Base-by-base conservation (phyloP, 2,329 filamentous ascomycete species). In the Epichloe aotearoae region DNA sequence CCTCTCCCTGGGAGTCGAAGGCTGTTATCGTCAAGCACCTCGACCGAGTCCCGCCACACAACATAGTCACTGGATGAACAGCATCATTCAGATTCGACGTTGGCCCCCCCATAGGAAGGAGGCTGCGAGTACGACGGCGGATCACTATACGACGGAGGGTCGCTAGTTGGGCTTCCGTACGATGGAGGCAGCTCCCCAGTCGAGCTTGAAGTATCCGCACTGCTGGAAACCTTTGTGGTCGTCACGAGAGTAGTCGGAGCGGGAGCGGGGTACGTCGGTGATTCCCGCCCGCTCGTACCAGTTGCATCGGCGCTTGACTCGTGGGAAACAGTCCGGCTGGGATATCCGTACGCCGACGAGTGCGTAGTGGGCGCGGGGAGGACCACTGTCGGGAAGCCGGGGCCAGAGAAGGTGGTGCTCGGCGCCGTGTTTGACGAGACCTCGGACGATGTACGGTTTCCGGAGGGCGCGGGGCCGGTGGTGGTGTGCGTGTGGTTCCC, bases 191-290 rank as follows among this genome's bases (percentile, higher is more conserved):
- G 1, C 12, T 37, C 23, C 17, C 26, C 23, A 4, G 48, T 48
- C 5, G 41, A 37, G 26, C 15, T 45, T 6, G 45, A 34, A 14
- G 7, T 8, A 5, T 23, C 14, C 8, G 34, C 14, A 6, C 1
- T 37, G 34, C 26, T 42, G 17, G 38, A 36, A 3, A 14, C 5
- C 30, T 17, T 49, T 19, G 39, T 49, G 10, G 17, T 42, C 1
- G 51, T 53, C n/a, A 48, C 23, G 20, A 53, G 34, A 3, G 48
- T 53, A 4, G 48, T 50, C 15, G 40, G 41, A 14, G 44, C 30
- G 14, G 40, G 41, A 14, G 44, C 30, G 14, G 38, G 37, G 15
- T 38, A 15, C 5, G 45, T 47, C 39, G 14, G 43, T 7, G 44
- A 47, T 5, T 19, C 36, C 30, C 12, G 15, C 12, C 36, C 36